Percentiles rank a stretch among this genome's conserved stretches.
Conservation (phyloP, 1,284 basidiomycete genomes). For the Schizophyllum commune region DNA sequence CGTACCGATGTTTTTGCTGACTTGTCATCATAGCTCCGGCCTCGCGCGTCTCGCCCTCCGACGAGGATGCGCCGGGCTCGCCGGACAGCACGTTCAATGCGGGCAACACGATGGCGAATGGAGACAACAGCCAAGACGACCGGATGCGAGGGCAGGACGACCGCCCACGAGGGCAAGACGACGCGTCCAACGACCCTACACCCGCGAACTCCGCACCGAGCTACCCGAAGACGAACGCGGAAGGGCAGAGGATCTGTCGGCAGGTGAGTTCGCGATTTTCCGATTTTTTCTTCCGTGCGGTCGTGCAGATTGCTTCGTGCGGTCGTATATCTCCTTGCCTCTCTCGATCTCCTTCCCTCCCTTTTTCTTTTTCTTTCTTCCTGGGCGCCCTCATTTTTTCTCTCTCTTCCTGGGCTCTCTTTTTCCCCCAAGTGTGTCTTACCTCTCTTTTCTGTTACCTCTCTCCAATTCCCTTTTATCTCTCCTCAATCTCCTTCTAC, state of each 20-base stretch:
- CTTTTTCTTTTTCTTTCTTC: neutral
- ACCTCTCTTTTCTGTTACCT: neutral
- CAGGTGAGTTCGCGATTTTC: conserved; percentile 49
- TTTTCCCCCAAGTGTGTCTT: too few species aligned
- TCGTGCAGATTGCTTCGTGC: too few species aligned
- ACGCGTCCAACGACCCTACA: neutral
- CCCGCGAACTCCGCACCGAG: conserved; percentile 15
- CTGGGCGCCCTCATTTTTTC: neutral
- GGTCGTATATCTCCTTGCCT: neutral
- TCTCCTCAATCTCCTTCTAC: neutral
- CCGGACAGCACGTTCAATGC: neutral
- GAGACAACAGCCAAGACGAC: too few species aligned
- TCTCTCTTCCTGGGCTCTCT: neutral
- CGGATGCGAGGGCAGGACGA: too few species aligned
- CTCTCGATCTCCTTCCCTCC: neutral
- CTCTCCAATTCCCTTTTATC: neutral
- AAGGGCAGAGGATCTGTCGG: conserved; percentile 66
- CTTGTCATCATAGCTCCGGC: too few species aligned
- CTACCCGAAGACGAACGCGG: conserved; percentile 50
- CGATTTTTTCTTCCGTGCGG: neutral
- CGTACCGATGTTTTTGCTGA: too few species aligned
- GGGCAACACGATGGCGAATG: conserved; percentile 6
- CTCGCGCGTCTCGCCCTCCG: neutral
- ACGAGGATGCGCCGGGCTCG: neutral
- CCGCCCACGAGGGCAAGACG: too few species aligned